A percentile compares a stretch with the other conserved stretches of the same genome.
Conservation (phyloP, 2,329 filamentous ascomycete species). For the Aureobasidium sp. region DNA sequence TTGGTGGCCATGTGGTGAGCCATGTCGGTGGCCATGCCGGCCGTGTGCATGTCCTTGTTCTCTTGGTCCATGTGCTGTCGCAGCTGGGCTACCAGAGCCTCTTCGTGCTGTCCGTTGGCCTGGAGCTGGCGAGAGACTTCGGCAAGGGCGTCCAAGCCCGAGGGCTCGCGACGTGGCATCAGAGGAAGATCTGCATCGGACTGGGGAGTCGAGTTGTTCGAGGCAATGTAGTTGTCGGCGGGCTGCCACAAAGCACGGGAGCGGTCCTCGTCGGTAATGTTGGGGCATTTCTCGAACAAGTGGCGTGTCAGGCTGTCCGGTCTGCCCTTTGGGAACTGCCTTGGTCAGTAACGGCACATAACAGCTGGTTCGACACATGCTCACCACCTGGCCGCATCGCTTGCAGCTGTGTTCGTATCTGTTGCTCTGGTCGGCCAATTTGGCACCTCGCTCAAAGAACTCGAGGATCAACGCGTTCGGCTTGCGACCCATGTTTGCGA, state of each 20-base stretch:
- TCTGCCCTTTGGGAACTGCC: slow-evolving; percentile 73
- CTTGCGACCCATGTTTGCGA: slow-evolving; percentile 62
- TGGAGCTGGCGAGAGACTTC: slow-evolving; percentile 70
- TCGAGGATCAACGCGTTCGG: slow-evolving; percentile 79
- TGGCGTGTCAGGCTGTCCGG: slow-evolving; percentile 77
- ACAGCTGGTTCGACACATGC: neutral
- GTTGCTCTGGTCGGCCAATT: slow-evolving; percentile 83
- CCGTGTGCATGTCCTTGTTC: slow-evolving; percentile 9
- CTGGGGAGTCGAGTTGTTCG: neutral
- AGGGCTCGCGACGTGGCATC: slow-evolving; percentile 29
- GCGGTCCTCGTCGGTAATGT: slow-evolving; percentile 49
- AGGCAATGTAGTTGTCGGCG: slow-evolving; percentile 4
- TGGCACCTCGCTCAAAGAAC: slow-evolving; percentile 80
- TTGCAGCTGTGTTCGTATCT: slow-evolving; percentile 89
- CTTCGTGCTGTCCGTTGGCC: slow-evolving; percentile 17
- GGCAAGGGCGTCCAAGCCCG: slow-evolving; percentile 76
- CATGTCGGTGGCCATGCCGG: neutral
- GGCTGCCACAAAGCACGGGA: slow-evolving; percentile 18
- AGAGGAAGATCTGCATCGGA: neutral
- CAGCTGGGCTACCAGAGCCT: slow-evolving; percentile 16
- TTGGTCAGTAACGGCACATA: slow-evolving; percentile 20
- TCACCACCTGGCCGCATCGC: slow-evolving; percentile 67
- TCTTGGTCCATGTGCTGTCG: slow-evolving; percentile 18
- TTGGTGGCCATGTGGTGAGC: neutral
- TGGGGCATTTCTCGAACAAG: slow-evolving; percentile 79